Base-by-base conservation (phyloP, 805 yeast genomes). In the Wickerhamiella vanderwaltii region DNA sequence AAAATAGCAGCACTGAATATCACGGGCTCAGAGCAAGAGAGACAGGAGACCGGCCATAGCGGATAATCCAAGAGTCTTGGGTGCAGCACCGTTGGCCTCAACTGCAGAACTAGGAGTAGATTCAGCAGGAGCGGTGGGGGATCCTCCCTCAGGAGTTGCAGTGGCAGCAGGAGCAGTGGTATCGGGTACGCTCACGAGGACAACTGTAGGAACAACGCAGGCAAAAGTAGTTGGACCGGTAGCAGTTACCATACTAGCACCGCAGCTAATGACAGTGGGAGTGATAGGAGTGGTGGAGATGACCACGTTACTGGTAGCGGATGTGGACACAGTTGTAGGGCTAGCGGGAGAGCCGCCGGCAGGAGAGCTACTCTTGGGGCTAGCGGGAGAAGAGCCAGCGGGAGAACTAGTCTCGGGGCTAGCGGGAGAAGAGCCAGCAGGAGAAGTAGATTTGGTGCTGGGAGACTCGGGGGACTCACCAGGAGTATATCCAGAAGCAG, bases 211-310 rank as follows among this genome's bases (percentile, higher is more conserved):
- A 4, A 33, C 36, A 19, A 20, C 36, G 13, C 36, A 33, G 20
- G 36, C 36, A 20, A 33, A 20, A 6, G 36, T 33, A 9, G 36
- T 33, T 7, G 36, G 36, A 3, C 36, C 36, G 13, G 28, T 20
- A 9, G 26, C 36, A 20, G 36, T 33, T 22, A 33, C 36, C 12
- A 26, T 20, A 26, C 36, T 33, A 25, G 19, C 26, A 20, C 36
- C 36, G 36, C 36, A 33, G 36, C 36, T 33, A 26, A 33, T 33
- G 36, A 33, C 36, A 33, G 36, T 33, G 36, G 36, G 36, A 33
- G 26, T 22, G n/a, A 26, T 26, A 22, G 36, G 36, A n/a, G 36
- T 33, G 17, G 36, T 20, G 24, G 26, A 20, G 26, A 33, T 20
- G 17, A 33, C 36, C 6, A 33, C 17, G 13, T 33, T 20, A 22